phyloP scores from a whole-genome alignment of 225 moss, liverwort and hornwort species.

The Thuidium tamariscinum region DNA sequence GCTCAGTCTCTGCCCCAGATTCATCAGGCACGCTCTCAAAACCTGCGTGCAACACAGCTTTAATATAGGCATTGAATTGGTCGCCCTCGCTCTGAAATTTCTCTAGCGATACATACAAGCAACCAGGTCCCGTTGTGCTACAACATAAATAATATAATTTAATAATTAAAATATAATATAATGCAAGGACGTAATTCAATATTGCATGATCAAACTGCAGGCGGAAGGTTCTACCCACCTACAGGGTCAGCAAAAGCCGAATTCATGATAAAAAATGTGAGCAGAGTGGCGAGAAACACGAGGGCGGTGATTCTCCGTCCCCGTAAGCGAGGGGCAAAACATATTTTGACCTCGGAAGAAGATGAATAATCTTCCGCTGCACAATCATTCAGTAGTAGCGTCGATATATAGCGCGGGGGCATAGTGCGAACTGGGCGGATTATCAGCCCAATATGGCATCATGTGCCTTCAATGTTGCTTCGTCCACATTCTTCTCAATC shows the following conservation, averaged over 20 bases:
- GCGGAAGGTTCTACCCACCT: background rate
- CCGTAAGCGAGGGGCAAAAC: background rate
- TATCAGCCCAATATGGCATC: constrained; percentile 6
- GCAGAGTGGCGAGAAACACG: background rate
- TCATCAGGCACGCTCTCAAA: background rate
- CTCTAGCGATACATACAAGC: background rate
- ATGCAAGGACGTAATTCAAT: background rate
- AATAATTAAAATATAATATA: background rate
- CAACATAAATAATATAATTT: background rate
- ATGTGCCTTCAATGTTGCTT: background rate
- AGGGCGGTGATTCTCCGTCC: background rate
- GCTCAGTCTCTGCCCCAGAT: background rate
- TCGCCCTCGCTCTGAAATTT: background rate
- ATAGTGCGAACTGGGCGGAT: background rate
- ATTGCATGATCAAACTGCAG: background rate
- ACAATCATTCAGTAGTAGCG: background rate
- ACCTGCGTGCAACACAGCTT: background rate
- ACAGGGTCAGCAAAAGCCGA: background rate
- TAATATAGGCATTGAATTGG: background rate
- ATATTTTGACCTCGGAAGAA: background rate
- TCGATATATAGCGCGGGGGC: background rate
- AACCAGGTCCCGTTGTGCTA: background rate
- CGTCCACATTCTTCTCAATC: background rate
- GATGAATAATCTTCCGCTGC: background rate
- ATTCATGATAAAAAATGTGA: background rate